Percentiles rank a stretch among this genome's conserved stretches.
Evolutionary conservation across 805 yeast species (phyloP).

Genomic region (Saccharomycopsis sp.): DNA sequence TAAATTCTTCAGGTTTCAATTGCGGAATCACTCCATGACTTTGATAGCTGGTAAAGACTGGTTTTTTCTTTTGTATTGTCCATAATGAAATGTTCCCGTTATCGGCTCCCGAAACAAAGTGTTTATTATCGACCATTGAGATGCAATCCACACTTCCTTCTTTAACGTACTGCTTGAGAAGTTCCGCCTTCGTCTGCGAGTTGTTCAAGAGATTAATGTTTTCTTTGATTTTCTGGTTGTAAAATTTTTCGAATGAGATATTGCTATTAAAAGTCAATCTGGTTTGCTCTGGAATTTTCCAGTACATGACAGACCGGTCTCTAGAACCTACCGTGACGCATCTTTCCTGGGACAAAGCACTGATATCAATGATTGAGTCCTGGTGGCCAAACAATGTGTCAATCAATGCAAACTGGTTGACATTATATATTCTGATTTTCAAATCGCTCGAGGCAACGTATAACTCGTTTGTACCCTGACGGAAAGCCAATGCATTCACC

Average conservation of each 20-base stretch:
- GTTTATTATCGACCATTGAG: conserved; percentile 84
- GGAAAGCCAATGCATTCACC: conserved; percentile 67
- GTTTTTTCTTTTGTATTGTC: conserved; percentile 88
- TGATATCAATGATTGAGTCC: conserved; percentile 75
- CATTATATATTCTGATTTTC: conserved; percentile 78
- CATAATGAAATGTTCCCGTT: conserved; percentile 87
- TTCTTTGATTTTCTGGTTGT: conserved; percentile 32
- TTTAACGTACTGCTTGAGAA: conserved; percentile 37
- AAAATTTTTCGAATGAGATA: conserved; percentile 33
- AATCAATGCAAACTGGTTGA: conserved; percentile 80
- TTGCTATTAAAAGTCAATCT: conserved; percentile 88
- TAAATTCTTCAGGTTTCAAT: conserved; percentile 44
- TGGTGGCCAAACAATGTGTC: conserved; percentile 95
- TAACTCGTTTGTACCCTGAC: conserved; percentile 74
- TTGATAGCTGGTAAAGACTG: conserved; percentile 56
- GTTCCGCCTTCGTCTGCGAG: conserved; percentile 30
- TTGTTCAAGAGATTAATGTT: conserved; percentile 28
- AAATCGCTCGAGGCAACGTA: conserved; percentile 92
- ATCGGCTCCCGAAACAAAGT: conserved; percentile 92
- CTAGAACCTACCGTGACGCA: conserved; percentile 95
- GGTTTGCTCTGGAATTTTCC: conserved; percentile 96
- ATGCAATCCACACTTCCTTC: conserved; percentile 93
- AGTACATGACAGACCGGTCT: conserved; percentile 89
- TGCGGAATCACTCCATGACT: conserved; percentile 70
- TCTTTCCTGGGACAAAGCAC: conserved; percentile 78